Evolutionary conservation across 1,284 basidiomycete genomes (phyloP).

Genomic region (Ustilago trichophora): DNA sequence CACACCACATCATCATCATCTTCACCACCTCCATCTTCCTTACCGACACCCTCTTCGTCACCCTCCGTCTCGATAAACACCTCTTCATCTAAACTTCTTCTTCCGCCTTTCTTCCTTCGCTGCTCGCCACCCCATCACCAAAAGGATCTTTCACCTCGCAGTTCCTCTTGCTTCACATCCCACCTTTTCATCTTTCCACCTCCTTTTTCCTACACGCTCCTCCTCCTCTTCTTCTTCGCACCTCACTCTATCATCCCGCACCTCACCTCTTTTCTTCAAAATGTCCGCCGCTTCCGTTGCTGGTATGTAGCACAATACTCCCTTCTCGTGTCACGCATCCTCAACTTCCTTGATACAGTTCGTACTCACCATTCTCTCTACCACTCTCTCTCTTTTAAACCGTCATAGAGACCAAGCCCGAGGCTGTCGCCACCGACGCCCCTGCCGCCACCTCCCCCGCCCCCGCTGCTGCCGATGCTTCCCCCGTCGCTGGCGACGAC

Average conservation of each 20-base stretch:
- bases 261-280: not conserved
- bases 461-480: conserved; percentile 7
- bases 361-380: not conserved
- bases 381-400: not conserved
- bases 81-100: not conserved
- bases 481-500: conserved; percentile 31
- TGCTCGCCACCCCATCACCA: conserved; percentile 1
- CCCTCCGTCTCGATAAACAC: conserved; percentile 3
- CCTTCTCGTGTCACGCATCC: too few species aligned
- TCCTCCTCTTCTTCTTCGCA: not conserved
- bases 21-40: conserved; percentile 16
- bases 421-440: conserved; percentile 22
- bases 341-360: too few species aligned
- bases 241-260: conserved; percentile 1
- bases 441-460: conserved; percentile 11
- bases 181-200: conserved; percentile 5
- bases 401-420: conserved; percentile 21
- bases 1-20: conserved; percentile 6
- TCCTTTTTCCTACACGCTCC: conserved; percentile 3
- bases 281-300: conserved; percentile 28
- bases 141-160: too few species aligned
- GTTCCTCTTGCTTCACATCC: too few species aligned
- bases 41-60: conserved; percentile 14
- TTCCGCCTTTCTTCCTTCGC: not conserved
- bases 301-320: conserved; percentile 2